Evolutionary conservation across 1,284 basidiomycete genomes (phyloP), one percentile per base, ranked within the genome.

Genomic region (Ustilago tritici): DNA sequence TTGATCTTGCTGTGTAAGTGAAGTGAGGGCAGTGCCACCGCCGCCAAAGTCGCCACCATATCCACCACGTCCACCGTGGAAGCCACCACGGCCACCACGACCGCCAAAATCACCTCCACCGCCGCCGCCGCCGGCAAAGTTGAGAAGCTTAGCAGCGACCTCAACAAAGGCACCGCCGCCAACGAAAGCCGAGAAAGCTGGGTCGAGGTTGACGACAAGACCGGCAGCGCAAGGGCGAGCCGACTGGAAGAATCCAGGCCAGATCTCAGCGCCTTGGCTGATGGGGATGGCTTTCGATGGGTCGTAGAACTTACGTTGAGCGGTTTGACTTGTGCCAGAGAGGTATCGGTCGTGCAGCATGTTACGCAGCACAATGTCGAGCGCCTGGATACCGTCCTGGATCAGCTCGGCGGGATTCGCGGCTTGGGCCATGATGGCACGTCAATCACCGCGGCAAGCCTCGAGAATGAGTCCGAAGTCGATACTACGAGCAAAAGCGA

Each of bases 151-250:
- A 43, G 71, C 69, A 35, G 54, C 61, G 3, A 83, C 76, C 5
- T 70, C 65, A 57, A 73, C 56, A 31, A 83, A 60, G 10, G 67
- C 56, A 36, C 81, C 81, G 12, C 61, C 55, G 17, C 43, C 56
- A 12, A 82, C 56, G 46, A 83, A 82, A 14, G 79, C 73, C 0
- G 76, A 70, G 64, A 76, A 83, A 36, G 78, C 70, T 1, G 74
- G 76, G 63, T 83, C 81, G 41, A 83, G 59, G 55, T 83, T 83
- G 67, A 83, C 61, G n/a, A 82, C 76, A 17, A 79, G 64, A 34
- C 81, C 81, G 3, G 61, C 55, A 9, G 66, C 61, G n/a, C 73
- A 76, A 41, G 80, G 76, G 15, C 79, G 73, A 31, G 74, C 78
- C 7, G 70, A 75, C 54, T 81, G 80, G 70, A 82, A 83, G 69